Evolutionary conservation across 2,329 filamentous ascomycete species (phyloP).

Genomic region (Penicillium sp.): DNA sequence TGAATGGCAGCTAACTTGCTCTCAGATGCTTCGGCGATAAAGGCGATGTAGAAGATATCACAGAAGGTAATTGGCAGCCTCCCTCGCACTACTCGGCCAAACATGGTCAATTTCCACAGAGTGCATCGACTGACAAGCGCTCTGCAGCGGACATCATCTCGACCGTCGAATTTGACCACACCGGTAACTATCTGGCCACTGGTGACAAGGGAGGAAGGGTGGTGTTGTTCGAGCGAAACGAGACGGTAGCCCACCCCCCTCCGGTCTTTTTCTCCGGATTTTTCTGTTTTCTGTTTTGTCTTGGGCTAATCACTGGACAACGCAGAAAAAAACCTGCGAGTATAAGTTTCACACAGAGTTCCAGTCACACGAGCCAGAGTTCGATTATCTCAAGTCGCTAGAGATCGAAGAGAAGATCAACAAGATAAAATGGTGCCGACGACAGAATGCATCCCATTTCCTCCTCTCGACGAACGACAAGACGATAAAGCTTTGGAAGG

Average conservation of each 20-base stretch:
- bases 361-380: constrained; percentile 98
- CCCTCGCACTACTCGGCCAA: constrained; percentile 2
- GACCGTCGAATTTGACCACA: constrained; percentile 54
- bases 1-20: constrained; percentile 10
- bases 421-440: constrained; percentile 99
- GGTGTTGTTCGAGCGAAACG: constrained; percentile 68
- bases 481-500: constrained; percentile 99
- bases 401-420: constrained; percentile 99
- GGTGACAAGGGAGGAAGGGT: constrained; percentile 53
- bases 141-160: constrained; percentile 51
- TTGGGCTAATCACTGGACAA: constrained; percentile 34
- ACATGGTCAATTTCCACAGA: constrained; percentile 2
- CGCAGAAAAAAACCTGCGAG: constrained; percentile 98
- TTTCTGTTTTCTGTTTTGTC: neutral
- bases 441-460: constrained; percentile 98
- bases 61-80: constrained; percentile 66
- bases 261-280: neutral
- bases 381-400: constrained; percentile 97
- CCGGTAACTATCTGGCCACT: constrained; percentile 53
- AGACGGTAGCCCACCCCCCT: constrained; percentile 63
- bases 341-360: constrained; percentile 99
- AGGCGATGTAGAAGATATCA: constrained; percentile 98
- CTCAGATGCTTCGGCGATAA: constrained; percentile 97
- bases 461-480: constrained; percentile 98
- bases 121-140: constrained; percentile 11